Base-by-base conservation (phyloP, 257 asterid species). In the Capsicum chinense region DNA sequence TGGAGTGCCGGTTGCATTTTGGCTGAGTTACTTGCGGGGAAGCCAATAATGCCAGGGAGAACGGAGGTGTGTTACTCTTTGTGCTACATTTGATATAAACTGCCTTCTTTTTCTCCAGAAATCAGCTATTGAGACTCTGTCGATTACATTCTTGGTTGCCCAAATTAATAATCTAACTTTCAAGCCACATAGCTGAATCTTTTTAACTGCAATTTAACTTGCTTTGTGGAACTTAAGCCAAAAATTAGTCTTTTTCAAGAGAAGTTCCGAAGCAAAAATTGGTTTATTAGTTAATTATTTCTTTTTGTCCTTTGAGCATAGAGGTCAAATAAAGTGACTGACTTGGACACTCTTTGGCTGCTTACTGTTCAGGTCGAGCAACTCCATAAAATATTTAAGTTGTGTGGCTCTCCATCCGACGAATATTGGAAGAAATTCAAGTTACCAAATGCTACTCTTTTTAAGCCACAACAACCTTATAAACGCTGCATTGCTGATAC, bases 1-100 rank as follows among this genome's bases (percentile, higher is more conserved):
- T 94, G 99, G 99, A 94, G 98, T 82, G 98, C 98, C 64, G 99
- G 99, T 69, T 95, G 98, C 91, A 93, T 95, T 89, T 88, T 95
- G 83, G 98, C 94, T 2, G 99, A 95, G 86, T 89, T 95, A 86
- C 90, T 94, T n/a, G 81, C 90, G 15, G 97, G 98, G 84, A 95
- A 92, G 85, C 99, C 98, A 11, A 94, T 95, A 85, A 79, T 95
- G 87, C 93, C 94, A n/a, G 99, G 99, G 56, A 90, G 95, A 87
- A 95, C 99, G 33, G 99, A 95, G 98, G 99, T 95, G 85, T 11
- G 76, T 35, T 83, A 66, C 79, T 19, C 64, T 83, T 66, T 35
- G 80, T 66, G 50, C 33, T 26, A 62, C 42, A 44, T 74, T 81
- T 39, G 42, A 81, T 62, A 81, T 48, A 42, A 59, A 48, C 6